phyloP scores from a whole-genome alignment of 2,329 filamentous ascomycete species.

The Incumbomyces delicatus region DNA sequence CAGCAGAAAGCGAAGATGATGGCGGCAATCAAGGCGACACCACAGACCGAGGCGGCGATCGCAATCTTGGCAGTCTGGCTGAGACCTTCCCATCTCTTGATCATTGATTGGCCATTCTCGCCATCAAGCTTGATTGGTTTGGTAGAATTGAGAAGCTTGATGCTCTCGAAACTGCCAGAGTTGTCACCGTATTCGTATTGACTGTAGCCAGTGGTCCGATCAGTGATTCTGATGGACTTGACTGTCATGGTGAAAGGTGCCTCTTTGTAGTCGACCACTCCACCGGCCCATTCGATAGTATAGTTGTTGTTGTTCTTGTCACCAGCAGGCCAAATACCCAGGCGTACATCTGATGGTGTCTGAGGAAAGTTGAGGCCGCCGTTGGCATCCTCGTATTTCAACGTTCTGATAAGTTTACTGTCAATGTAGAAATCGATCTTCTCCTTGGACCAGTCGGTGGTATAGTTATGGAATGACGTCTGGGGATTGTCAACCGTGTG shows the following conservation, averaged over 20 bases:
- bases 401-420: constrained; percentile 63
- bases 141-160: constrained; percentile 35
- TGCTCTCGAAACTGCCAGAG: constrained; percentile 33
- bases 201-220: constrained; percentile 24
- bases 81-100: constrained; percentile 32
- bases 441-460: constrained; percentile 78
- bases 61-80: constrained; percentile 39
- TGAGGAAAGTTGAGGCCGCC: constrained; percentile 70
- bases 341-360: constrained; percentile 87
- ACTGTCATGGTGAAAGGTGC: constrained; percentile 84
- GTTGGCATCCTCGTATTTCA: constrained; percentile 60
- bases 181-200: constrained; percentile 32
- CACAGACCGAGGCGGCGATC: constrained; percentile 32
- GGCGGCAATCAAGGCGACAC: constrained; percentile 25
- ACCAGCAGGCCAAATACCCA: constrained; percentile 86
- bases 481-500: constrained; percentile 54
- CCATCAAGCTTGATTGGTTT: constrained; percentile 20
- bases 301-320: constrained; percentile 67
- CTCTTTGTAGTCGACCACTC: constrained; percentile 69
- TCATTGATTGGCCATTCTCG: constrained; percentile 15
- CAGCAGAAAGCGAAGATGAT: constrained; percentile 37
- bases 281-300: constrained; percentile 84
- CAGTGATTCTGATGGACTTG: constrained; percentile 59
- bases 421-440: constrained; percentile 83
- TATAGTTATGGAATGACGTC: constrained; percentile 70